phyloP scores from a whole-genome alignment of 768 basidiomycete genomes.

The Mycena sanguinolenta region DNA sequence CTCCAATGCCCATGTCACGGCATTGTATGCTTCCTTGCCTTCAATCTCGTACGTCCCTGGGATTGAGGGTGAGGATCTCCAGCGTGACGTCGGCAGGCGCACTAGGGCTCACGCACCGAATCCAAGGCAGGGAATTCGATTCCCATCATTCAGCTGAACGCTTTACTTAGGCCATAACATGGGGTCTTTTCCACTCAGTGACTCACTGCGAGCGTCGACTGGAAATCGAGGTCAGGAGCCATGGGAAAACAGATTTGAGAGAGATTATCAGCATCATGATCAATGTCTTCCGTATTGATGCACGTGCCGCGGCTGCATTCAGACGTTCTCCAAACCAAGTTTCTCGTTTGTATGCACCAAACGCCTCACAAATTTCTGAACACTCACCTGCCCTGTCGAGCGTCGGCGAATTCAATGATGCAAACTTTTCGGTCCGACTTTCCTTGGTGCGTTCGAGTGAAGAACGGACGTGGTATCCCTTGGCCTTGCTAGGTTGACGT shows the following conservation, averaged over 20 bases:
- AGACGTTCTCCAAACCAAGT: background rate
- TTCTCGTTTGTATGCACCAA: background rate
- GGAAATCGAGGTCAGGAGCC: constrained; percentile 14
- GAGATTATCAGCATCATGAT: background rate
- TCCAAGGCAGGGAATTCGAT: constrained; percentile 69
- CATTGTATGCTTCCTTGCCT: constrained; percentile 67
- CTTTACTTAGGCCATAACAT: constrained; percentile 1
- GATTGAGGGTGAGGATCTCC: constrained; percentile 21
- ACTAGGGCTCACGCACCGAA: constrained; percentile 55
- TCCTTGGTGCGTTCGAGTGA: background rate
- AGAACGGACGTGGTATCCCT: background rate
- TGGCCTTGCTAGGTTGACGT: background rate
- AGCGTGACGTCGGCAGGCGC: background rate
- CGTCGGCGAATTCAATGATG: background rate
- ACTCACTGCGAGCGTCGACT: constrained; percentile 28
- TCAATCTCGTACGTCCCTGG: constrained; percentile 73
- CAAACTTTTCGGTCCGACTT: background rate
- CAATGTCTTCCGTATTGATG: background rate
- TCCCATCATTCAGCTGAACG: constrained; percentile 62
- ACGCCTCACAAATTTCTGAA: background rate
- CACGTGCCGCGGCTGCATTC: constrained; percentile 4
- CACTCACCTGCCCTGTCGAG: background rate
- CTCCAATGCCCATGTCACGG: constrained; percentile 74
- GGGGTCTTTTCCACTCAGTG: constrained; percentile 10
- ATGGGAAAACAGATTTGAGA: background rate